Evolutionary conservation across 495 filamentous ascomycete genomes (phyloP), one percentile per base, ranked within the genome.

Genomic region (Penicillium canescens): DNA sequence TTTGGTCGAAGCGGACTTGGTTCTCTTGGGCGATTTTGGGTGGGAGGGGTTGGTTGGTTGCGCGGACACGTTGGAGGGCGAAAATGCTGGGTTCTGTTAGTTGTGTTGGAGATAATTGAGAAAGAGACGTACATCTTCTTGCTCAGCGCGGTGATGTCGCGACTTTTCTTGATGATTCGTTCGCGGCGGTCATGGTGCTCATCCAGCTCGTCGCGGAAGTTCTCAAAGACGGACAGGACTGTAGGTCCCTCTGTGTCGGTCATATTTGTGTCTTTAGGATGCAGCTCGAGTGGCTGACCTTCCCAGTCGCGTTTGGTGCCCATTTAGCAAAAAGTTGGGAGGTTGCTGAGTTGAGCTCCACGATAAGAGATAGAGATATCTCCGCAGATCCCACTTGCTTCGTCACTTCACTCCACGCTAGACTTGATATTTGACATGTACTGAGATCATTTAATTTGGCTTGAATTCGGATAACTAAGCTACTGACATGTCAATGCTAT

Each of bases 111-210:
- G n/a, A 8, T 61, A 28, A 42, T 14, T 18, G 3, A 12, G 20
- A 42, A 13, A 42, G 33, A 40, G 1, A 4, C 38, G 48, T 71
- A 96, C 94, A 97, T 95, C 78, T 98, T 98, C 80, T 98, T 98
- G 73, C 91, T 96, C 37, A 90, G 67, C 0, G 89, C 92, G 7
- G 95, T 98, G 55, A 98, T 87, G 72, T 98, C 94, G 37, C 93
- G 78, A 12, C 88, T 91, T 2, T 84, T 84, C 72, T 97, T 98
- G 54, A 93, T 90, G 50, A 96, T 81, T 23, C 88, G 82, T 70
- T 96, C 92, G 34, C 94, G 84, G 11, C 93, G 85, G 71, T 96
- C 95, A 57, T 98, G 89, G 65, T 98, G 93, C 69, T 91, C 85
- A 63, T 98, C 95, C 6, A 98, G 79, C 69, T 97, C 93, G 53